Percentiles rank a stretch among this genome's conserved stretches.
These are phyloP conservation scores for Flaveria floridana DNA, from an alignment of 140 eudicot genomes.

Conservation along the genomic window DNA sequence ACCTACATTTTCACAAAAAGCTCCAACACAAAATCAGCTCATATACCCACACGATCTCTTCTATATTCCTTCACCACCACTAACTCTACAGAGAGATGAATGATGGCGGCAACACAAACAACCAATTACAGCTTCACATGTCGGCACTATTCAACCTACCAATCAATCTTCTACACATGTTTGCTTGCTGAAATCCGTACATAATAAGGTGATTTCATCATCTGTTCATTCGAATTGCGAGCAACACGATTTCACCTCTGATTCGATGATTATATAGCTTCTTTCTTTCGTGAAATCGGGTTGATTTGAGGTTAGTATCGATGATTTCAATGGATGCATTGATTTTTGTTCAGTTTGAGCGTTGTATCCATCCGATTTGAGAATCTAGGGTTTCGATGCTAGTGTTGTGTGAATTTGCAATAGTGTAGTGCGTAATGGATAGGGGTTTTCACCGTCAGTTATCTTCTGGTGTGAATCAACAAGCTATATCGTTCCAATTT, in stretches of 20 bases:
- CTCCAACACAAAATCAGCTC: neutral
- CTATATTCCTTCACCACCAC: conserved; percentile 1
- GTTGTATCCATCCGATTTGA: neutral
- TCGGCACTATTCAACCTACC: neutral
- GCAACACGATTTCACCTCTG: neutral
- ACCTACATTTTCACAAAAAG: conserved; percentile 16
- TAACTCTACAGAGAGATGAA: neutral
- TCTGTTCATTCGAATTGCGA: neutral
- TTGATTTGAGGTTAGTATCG: neutral
- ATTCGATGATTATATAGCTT: neutral
- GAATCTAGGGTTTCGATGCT: conserved; percentile 21
- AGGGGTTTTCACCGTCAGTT: conserved; percentile 39
- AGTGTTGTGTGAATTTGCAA: conserved; percentile 2
- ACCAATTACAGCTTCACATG: conserved; percentile 24
- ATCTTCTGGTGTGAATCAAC: conserved; percentile 35
- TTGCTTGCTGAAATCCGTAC: conserved; percentile 1
- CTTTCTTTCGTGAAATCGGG: neutral
- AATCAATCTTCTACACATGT: neutral
- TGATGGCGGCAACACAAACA: conserved; percentile 9
- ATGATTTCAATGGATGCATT: conserved; percentile 1
- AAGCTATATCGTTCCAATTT: conserved; percentile 46
- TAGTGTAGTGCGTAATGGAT: conserved; percentile 38
- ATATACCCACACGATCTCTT: neutral
- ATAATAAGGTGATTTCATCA: neutral
- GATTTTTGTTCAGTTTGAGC: neutral